Percentiles rank a stretch among this genome's conserved stretches.
These are phyloP conservation scores for Coemansia erecta DNA, from an alignment of 192 early-diverging fungal species.

Conservation along the genomic window DNA sequence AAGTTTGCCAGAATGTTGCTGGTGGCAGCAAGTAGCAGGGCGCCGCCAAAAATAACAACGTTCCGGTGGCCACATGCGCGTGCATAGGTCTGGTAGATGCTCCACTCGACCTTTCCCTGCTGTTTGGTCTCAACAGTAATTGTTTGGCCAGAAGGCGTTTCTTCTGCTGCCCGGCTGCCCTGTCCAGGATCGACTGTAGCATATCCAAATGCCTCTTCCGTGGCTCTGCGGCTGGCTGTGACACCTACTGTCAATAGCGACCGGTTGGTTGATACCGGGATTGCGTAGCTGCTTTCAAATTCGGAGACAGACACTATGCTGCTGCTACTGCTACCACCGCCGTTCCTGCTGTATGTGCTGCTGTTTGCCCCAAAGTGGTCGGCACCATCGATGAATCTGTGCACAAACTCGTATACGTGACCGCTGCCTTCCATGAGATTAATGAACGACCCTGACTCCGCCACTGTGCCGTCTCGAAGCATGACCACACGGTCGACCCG, in stretches of 20 bases:
- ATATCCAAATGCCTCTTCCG: too few relatives aligned
- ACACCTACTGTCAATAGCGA: too few relatives aligned
- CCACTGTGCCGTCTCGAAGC: conserved; percentile 50
- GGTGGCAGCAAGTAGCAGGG: conserved; percentile 58
- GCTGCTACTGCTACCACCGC: too few relatives aligned
- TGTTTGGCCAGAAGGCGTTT: conserved; percentile 16
- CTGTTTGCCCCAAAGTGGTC: too few relatives aligned
- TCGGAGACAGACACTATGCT: too few relatives aligned
- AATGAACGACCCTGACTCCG: conserved; percentile 52
- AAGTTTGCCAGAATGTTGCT: conserved; percentile 60
- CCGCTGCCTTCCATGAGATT: conserved; percentile 46
- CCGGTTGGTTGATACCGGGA: too few relatives aligned
- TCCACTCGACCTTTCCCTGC: conserved; percentile 79
- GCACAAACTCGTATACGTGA: conserved; percentile 54
- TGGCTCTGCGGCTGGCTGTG: too few relatives aligned
- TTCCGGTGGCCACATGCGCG: conserved; percentile 64
- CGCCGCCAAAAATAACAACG: conserved; percentile 60
- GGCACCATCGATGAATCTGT: conserved; percentile 25
- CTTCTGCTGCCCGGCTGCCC: conserved; percentile 8
- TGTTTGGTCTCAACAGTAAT: conserved; percentile 19
- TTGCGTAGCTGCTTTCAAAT: conserved; percentile 4
- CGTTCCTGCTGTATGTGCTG: too few relatives aligned
- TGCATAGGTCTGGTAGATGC: conserved; percentile 78
- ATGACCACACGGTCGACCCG: conserved; percentile 51
- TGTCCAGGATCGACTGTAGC: too few relatives aligned